Conservation (phyloP, 495 filamentous ascomycete species). For the Trypethelium eluteriae region DNA sequence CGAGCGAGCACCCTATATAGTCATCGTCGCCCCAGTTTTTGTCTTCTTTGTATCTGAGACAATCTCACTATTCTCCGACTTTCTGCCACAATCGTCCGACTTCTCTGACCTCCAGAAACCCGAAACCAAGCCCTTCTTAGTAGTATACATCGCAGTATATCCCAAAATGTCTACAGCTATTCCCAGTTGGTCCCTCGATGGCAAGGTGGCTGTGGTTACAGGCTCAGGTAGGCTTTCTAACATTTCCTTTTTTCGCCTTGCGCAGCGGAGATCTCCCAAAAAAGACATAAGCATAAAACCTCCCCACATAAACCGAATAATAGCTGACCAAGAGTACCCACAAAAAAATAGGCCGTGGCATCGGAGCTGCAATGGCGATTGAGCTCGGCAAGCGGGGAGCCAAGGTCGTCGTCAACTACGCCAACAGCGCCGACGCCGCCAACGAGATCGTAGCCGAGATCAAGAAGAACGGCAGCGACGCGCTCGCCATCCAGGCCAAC, state of each 20-base stretch:
- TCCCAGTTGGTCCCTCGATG: slow-evolving; percentile 35
- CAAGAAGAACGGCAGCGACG: slow-evolving; percentile 38
- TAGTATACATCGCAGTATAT: slow-evolving; percentile 13
- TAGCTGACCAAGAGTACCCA: no score
- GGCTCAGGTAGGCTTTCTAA: slow-evolving; percentile 30
- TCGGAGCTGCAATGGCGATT: slow-evolving; percentile 39
- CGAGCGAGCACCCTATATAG: neutral
- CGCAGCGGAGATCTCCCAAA: no score
- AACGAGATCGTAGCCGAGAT: slow-evolving; percentile 43
- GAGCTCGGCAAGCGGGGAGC: slow-evolving; percentile 42
- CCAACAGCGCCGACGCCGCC: slow-evolving; percentile 41
- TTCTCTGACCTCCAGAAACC: neutral
- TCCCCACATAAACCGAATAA: no score
- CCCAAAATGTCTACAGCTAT: slow-evolving; percentile 18
- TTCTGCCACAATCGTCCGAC: neutral
- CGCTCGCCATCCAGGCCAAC: slow-evolving; percentile 46
- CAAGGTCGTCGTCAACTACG: slow-evolving; percentile 42
- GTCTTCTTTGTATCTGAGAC: neutral
- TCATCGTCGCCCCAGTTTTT: neutral
- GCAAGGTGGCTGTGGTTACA: slow-evolving; percentile 42
- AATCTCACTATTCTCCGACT: neutral
- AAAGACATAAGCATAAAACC: no score
- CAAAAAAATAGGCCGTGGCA: slow-evolving; percentile 33
- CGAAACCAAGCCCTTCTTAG: neutral
- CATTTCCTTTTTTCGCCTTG: neutral